Evolutionary conservation across 2,329 filamentous ascomycete genomes (phyloP).

Genomic region (Blumeria hordei): DNA sequence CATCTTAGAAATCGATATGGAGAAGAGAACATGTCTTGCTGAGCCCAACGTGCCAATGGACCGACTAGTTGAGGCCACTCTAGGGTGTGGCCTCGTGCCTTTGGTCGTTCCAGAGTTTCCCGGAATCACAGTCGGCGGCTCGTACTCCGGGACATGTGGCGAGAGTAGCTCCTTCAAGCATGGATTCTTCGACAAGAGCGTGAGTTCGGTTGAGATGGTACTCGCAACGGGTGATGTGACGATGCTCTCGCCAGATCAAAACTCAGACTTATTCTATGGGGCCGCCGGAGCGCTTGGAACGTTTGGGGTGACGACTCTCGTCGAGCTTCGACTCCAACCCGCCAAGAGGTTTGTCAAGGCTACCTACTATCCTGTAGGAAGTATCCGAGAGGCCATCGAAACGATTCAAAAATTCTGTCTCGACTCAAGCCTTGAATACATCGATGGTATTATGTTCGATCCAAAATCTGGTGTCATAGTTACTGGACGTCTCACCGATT

Average conservation of each 20-base stretch:
- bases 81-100: slow-evolving; percentile 29
- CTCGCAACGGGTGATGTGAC: slow-evolving; percentile 31
- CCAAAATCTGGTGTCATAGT: slow-evolving; percentile 26
- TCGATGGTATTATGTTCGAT: slow-evolving; percentile 33
- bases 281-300: slow-evolving; percentile 35
- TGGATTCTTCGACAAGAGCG: slow-evolving; percentile 39
- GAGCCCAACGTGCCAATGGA: slow-evolving; percentile 52
- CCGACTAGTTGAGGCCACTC: slow-evolving; percentile 29
- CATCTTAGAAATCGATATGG: slow-evolving; percentile 20
- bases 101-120: slow-evolving; percentile 50
- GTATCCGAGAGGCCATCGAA: slow-evolving; percentile 20
- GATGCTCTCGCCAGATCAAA: slow-evolving; percentile 21
- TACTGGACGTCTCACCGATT: slow-evolving; percentile 24
- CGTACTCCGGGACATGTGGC: slow-evolving; percentile 39
- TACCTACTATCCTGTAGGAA: slow-evolving; percentile 24
- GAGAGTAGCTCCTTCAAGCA: slow-evolving; percentile 43
- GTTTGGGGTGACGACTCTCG: slow-evolving; percentile 32
- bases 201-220: slow-evolving; percentile 38
- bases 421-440: slow-evolving; percentile 24
- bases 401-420: slow-evolving; percentile 17
- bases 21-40: slow-evolving; percentile 24
- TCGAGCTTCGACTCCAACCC: slow-evolving; percentile 30
- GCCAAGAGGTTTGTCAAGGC: slow-evolving; percentile 30
- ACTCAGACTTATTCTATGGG: slow-evolving; percentile 30
- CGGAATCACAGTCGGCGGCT: slow-evolving; percentile 43